These are phyloP conservation scores for Piedraia hortae DNA, from an alignment of 2,329 filamentous ascomycete species.

Conservation along the genomic window DNA sequence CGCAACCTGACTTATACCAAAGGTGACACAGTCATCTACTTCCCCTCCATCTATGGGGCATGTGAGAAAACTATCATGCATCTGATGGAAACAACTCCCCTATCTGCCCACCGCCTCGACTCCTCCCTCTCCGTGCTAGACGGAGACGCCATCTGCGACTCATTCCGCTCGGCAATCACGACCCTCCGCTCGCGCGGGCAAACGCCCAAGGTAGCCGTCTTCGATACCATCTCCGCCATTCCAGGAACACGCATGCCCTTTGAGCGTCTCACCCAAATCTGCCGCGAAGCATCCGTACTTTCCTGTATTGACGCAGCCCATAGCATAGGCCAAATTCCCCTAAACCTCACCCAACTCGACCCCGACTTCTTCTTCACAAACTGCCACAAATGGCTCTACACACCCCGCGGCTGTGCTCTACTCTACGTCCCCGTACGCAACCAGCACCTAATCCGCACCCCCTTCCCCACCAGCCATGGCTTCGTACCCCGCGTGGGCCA, in stretches of 20 bases:
- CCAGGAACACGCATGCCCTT: conserved; percentile 64
- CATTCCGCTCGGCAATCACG: conserved; percentile 31
- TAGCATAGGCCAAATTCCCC: conserved; percentile 46
- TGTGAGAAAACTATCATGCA: conserved; percentile 50
- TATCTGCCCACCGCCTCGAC: conserved; percentile 25
- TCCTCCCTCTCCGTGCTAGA: conserved; percentile 32
- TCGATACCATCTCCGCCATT: conserved; percentile 54
- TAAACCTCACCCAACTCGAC: conserved; percentile 38
- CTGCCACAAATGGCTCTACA: conserved; percentile 72
- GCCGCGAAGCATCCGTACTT: conserved; percentile 37
- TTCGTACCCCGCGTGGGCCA: conserved; percentile 26
- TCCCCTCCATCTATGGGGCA: conserved; percentile 50
- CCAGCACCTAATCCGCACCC: conserved; percentile 45
- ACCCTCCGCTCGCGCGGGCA: conserved; percentile 27
- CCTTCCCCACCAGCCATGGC: conserved; percentile 56
- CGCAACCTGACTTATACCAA: conserved; percentile 39
- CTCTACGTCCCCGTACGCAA: conserved; percentile 55
- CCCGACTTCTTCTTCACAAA: conserved; percentile 76
- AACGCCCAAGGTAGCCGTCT: conserved; percentile 38
- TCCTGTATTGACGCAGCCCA: conserved; percentile 69
- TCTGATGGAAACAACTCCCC: conserved; percentile 36
- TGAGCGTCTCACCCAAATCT: conserved; percentile 34
- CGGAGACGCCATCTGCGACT: conserved; percentile 35
- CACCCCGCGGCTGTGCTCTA: conserved; percentile 52
- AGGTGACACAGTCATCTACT: conserved; percentile 54